phyloP scores from a whole-genome alignment of 768 basidiomycete genomes.

The Austroboletus eburneus region DNA sequence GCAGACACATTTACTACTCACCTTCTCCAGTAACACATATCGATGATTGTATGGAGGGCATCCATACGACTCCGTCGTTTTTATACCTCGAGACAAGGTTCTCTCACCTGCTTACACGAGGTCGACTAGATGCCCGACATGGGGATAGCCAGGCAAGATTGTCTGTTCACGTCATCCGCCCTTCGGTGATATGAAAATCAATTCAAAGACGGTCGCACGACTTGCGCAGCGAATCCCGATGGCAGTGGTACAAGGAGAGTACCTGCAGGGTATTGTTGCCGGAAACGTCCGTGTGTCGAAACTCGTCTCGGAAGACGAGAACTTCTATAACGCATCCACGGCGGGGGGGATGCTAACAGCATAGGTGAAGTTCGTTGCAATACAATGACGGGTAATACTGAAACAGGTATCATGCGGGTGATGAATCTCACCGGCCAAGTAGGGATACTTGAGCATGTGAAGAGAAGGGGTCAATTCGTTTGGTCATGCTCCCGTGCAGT shows the following conservation, averaged over 20 bases:
- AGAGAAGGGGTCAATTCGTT: constrained; percentile 10
- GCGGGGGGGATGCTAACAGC: constrained; percentile 14
- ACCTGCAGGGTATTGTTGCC: constrained; percentile 16
- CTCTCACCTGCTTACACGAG: constrained; percentile 30
- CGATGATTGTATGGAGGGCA: constrained; percentile 7
- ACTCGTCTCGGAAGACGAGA: constrained; percentile 24
- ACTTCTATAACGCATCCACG: constrained; percentile 31
- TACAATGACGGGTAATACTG: constrained; percentile 13
- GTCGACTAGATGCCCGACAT: constrained; percentile 16
- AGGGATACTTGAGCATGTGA: constrained; percentile 23
- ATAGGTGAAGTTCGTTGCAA: constrained; percentile 9
- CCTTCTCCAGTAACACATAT: constrained; percentile 62
- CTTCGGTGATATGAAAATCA: constrained; percentile 20
- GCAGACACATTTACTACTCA: constrained; percentile 28
- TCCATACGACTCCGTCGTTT: constrained; percentile 13
- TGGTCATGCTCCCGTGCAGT: constrained; percentile 8
- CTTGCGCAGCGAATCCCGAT: constrained; percentile 19
- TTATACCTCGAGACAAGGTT: constrained; percentile 27
- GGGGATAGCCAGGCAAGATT: constrained; percentile 21
- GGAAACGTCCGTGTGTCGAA: constrained; percentile 26
- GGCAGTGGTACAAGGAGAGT: constrained; percentile 9
- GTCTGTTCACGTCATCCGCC: constrained; percentile 27
- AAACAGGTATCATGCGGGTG: constrained; percentile 31
- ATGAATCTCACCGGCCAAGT: constrained; percentile 16
- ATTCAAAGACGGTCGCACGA: constrained; percentile 30